These are phyloP conservation scores for Fusarium torreyae DNA, from an alignment of 2,329 filamentous ascomycete genomes.

Conservation along the genomic window DNA sequence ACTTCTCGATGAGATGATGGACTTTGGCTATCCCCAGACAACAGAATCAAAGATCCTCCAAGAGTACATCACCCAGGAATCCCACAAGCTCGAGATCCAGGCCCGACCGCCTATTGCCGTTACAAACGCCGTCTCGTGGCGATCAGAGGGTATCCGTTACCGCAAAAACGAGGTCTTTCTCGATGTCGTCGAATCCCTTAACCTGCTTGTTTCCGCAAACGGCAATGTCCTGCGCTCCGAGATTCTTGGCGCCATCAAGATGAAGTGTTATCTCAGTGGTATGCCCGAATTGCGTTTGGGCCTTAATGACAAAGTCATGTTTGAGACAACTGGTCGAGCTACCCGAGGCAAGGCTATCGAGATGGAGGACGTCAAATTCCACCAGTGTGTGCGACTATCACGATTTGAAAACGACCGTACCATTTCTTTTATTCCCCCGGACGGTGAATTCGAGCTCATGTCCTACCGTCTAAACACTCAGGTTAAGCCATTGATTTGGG, in stretches of 20 bases:
- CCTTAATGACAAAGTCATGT: conserved; percentile 99
- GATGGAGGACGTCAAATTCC: conserved; percentile 99
- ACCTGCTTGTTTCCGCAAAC: conserved; percentile 92
- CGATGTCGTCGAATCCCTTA: conserved; percentile 96
- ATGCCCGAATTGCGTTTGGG: conserved; percentile 97
- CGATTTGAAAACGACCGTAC: conserved; percentile 98
- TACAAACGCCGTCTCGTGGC: conserved; percentile 98
- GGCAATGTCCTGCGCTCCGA: conserved; percentile 97
- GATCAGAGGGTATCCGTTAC: conserved; percentile 97
- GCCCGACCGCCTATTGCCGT: conserved; percentile 97
- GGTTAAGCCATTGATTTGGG: conserved; percentile 98
- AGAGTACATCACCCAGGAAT: conserved; percentile 99
- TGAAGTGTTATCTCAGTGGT: conserved; percentile 99
- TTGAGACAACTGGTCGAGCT: conserved; percentile 94
- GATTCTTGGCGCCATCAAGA: conserved; percentile 97
- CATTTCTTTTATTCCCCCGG: conserved; percentile 98
- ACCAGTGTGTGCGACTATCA: conserved; percentile 95
- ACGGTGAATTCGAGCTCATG: conserved; percentile 99
- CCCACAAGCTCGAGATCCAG: conserved; percentile 97
- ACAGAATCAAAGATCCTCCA: conserved; percentile 99
- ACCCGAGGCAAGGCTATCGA: conserved; percentile 97
- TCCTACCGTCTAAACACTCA: conserved; percentile 98
- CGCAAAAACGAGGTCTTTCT: conserved; percentile 99
- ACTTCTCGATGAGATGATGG: conserved; percentile 99
- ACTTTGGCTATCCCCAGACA: conserved; percentile 98